Conservation (phyloP, 2,329 filamentous ascomycete species). For the Blastomyces gilchristii region DNA sequence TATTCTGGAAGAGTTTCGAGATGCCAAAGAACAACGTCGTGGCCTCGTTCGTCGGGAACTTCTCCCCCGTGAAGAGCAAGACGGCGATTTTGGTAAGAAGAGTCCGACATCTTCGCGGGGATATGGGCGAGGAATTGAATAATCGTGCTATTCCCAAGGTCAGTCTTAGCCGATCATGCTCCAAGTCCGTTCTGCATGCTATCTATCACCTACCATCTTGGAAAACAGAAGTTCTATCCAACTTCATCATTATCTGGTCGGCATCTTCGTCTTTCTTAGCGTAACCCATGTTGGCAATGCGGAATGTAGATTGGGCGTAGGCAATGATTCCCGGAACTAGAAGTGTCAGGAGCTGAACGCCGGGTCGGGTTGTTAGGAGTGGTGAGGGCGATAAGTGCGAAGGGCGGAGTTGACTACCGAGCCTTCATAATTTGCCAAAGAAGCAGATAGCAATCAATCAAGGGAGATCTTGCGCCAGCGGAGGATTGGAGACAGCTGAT, state of each 20-base stretch:
- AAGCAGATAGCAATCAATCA: background rate
- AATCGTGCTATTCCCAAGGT: slow-evolving; percentile 58
- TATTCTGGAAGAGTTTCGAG: slow-evolving; percentile 99
- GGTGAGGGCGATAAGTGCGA: slow-evolving; percentile 1
- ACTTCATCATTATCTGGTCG: slow-evolving; percentile 86
- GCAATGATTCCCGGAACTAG: slow-evolving; percentile 4
- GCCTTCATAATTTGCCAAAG: slow-evolving; percentile 23
- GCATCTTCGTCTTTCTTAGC: slow-evolving; percentile 99
- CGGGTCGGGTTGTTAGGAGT: background rate
- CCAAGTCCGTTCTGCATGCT: slow-evolving; percentile 15
- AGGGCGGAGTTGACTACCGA: slow-evolving; percentile 18
- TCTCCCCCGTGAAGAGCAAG: slow-evolving; percentile 91
- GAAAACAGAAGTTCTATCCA: slow-evolving; percentile 95
- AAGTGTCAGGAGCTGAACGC: background rate
- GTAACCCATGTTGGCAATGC: slow-evolving; percentile 62
- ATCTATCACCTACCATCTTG: slow-evolving; percentile 67
- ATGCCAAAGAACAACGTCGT: slow-evolving; percentile 98
- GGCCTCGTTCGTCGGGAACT: slow-evolving; percentile 92
- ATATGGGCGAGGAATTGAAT: slow-evolving; percentile 96
- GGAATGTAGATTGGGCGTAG: slow-evolving; percentile 15
- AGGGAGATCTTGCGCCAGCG: background rate
- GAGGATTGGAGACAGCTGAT: background rate
- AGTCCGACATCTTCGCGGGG: slow-evolving; percentile 92
- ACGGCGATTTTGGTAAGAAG: slow-evolving; percentile 95
- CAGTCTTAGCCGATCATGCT: slow-evolving; percentile 13